Evolutionary conservation across 805 yeast genomes (phyloP).

Genomic region (Monosporozyma aerobia): DNA sequence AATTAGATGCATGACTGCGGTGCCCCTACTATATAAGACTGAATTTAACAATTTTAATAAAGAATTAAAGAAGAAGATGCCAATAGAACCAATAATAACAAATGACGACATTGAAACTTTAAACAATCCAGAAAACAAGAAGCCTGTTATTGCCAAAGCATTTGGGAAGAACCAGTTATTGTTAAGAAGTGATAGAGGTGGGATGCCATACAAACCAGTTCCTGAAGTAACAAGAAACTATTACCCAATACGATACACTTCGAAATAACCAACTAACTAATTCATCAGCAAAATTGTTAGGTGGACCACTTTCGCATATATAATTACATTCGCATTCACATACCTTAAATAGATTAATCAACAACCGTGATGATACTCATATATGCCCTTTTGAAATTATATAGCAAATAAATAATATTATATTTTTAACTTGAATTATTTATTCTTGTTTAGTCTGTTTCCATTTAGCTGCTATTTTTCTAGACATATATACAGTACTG

Average conservation of each 20-base stretch:
- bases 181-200: slow-evolving; percentile 29
- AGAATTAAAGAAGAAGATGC: slow-evolving; percentile 18
- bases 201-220: slow-evolving; percentile 27
- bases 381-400: not conserved
- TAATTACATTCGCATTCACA: not conserved
- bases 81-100: slow-evolving; percentile 25
- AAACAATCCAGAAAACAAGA: slow-evolving; percentile 3
- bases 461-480: slow-evolving; percentile 8
- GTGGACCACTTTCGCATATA: not conserved
- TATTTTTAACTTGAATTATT: not conserved
- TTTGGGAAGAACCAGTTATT: slow-evolving; percentile 27
- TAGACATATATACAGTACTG: slow-evolving; percentile 21
- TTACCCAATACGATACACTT: slow-evolving; percentile 11
- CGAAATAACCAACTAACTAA: not conserved
- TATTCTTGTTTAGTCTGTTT: not conserved
- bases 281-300: not conserved
- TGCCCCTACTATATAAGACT: slow-evolving; percentile 16
- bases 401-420: not conserved
- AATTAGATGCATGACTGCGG: slow-evolving; percentile 17
- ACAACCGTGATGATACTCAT: not conserved
- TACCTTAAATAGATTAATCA: not conserved
- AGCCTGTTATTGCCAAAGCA: slow-evolving; percentile 26
- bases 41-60: slow-evolving; percentile 22
- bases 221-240: slow-evolving; percentile 25
- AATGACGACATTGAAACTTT: slow-evolving; percentile 4